A percentile compares a stretch with the other conserved stretches of the same genome.
These are phyloP conservation scores for Plectosphaerella sp. DNA, from an alignment of 2,329 filamentous ascomycete genomes.

Conservation along the genomic window DNA sequence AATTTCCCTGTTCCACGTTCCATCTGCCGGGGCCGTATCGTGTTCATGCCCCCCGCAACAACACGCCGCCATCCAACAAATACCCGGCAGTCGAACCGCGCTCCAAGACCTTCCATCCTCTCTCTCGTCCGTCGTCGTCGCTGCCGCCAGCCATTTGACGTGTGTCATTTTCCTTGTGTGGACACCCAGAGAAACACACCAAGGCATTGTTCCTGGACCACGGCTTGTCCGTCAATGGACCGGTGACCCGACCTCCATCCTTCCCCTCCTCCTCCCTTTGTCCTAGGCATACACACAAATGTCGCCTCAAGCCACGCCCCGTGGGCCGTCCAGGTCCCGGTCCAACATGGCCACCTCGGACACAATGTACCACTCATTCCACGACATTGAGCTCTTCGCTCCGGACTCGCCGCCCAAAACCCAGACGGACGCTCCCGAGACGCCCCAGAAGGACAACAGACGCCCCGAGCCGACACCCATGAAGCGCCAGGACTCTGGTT, in stretches of 20 bases:
- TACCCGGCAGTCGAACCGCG: neutral
- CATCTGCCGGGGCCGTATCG: neutral
- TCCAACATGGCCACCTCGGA: conserved; percentile 41
- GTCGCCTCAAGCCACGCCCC: neutral
- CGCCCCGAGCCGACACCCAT: conserved; percentile 29
- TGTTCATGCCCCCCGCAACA: neutral
- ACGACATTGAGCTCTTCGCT: conserved; percentile 44
- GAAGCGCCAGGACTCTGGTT: conserved; percentile 54
- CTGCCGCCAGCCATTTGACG: neutral
- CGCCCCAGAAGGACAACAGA: conserved; percentile 10
- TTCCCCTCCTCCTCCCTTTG: too few relatives aligned
- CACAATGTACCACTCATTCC: conserved; percentile 51
- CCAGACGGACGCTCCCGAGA: conserved; percentile 9
- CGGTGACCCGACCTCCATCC: neutral
- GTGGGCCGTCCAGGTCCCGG: conserved; percentile 25
- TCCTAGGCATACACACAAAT: too few relatives aligned
- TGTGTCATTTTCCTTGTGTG: neutral
- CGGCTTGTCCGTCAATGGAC: neutral
- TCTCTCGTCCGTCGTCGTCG: neutral
- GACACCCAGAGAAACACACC: neutral
- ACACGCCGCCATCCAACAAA: neutral
- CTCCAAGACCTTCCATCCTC: neutral
- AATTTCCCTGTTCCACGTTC: neutral
- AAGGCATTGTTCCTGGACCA: neutral
- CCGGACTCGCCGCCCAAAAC: conserved; percentile 24